Base-by-base conservation (phyloP, 2,329 filamentous ascomycete genomes). In the Exophiala dermatitidis region DNA sequence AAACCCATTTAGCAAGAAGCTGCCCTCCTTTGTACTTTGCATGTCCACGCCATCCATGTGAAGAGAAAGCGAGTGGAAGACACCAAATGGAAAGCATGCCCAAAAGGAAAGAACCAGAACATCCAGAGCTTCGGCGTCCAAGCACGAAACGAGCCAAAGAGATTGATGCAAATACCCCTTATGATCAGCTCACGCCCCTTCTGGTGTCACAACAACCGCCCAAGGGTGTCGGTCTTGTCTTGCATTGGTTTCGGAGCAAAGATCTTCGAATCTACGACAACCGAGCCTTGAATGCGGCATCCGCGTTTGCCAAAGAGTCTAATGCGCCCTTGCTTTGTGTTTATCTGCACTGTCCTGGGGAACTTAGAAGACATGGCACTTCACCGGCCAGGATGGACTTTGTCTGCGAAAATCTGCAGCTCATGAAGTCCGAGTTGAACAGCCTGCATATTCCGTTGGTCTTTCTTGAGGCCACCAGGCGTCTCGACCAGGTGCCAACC, bases 221-320 rank as follows among this genome's bases (percentile, higher is more conserved):
- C 7, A 65, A 67, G 19, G 63, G 70, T 4, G 67, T 69, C 4
- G 66, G 64, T n/a, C 73, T 69, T 53, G 70, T 77, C 0, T 64
- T 72, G 3, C 74, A 77, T 55, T 77, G 75, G 76, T 77, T 77
- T 58, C 71, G 74, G n/a, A 72, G 70, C 52, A 77, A 77, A 56
- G 76, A 77, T 50, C 62, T 77, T 5, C 69, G 76, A 26, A 71
- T 74, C 43, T 71, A 77, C 44, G 76, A 77, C 56, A 78, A 78
- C 53, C 72, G 66, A n/a, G 72, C 66, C 4, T 63, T 77, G 6
- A 65, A 75, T 40, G 68, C 74, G 38, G 75, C 75, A 3, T 72
- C 72, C 0, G 62, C 71, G 46, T 71, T 74, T 40, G 74, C 74
- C 0, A 69, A 73, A 57, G 71, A 71, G 49, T 67, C 69, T 2